Evolutionary conservation across 176 grass and related monocot species (phyloP).

Genomic region (Pontederia paniculata): DNA sequence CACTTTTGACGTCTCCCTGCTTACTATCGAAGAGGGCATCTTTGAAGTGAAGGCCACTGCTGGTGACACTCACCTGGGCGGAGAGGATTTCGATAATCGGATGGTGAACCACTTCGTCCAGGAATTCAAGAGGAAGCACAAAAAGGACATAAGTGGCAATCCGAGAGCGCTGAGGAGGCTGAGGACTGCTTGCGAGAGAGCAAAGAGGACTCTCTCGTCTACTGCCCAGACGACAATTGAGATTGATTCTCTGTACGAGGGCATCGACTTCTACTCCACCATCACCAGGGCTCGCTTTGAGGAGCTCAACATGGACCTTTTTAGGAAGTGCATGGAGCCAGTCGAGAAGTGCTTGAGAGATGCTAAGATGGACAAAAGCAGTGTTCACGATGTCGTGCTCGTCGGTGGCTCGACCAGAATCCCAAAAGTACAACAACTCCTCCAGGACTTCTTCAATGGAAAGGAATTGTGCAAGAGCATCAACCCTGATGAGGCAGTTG

Average conservation of each 20-base stretch:
- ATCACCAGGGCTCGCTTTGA: conserved; percentile 80
- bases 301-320: conserved; percentile 96
- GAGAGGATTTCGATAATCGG: conserved; percentile 5
- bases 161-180: conserved; percentile 55
- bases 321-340: conserved; percentile 90
- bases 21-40: conserved; percentile 91
- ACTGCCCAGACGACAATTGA: conserved; percentile 91
- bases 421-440: conserved; percentile 7
- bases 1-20: conserved; percentile 74
- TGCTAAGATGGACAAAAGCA: conserved; percentile 84
- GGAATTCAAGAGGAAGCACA: conserved; percentile 10
- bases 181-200: conserved; percentile 70
- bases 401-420: conserved; percentile 11
- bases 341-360: conserved; percentile 84
- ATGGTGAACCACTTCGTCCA: conserved; percentile 9
- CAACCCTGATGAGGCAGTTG: conserved; percentile 89
- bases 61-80: conserved; percentile 55
- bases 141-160: conserved; percentile 6
- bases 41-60: conserved; percentile 92
- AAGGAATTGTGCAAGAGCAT: conserved; percentile 98
- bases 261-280: conserved; percentile 81
- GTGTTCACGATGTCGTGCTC: conserved; percentile 6
- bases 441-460: conserved; percentile 21
- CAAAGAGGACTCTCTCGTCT: conserved; percentile 80
- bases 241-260: conserved; percentile 75